Conservation (phyloP, 1,284 basidiomycete species). For the Bjerkandera adusta region DNA sequence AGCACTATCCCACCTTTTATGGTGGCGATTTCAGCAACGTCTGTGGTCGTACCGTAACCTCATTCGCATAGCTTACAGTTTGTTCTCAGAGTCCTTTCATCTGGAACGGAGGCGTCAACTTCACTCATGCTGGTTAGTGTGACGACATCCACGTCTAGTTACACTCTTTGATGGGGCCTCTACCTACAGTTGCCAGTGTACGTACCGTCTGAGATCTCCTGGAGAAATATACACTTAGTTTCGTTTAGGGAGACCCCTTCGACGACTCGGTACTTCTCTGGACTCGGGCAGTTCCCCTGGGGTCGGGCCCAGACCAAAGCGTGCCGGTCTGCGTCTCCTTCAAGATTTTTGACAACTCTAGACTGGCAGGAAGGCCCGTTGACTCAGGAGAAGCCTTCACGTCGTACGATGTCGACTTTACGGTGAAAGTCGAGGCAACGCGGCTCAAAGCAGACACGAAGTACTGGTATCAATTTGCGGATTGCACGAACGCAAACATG, state of each 20-base stretch:
- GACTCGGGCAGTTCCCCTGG: slow-evolving; percentile 52
- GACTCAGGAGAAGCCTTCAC: slow-evolving; percentile 55
- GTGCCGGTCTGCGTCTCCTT: slow-evolving; percentile 59
- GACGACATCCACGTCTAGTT: neutral
- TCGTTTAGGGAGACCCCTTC: slow-evolving; percentile 53
- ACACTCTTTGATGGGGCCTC: neutral
- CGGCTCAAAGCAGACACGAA: slow-evolving; percentile 51
- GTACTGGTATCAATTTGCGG: slow-evolving; percentile 61
- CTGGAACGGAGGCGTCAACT: slow-evolving; percentile 53
- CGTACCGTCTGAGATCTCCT: slow-evolving; percentile 3
- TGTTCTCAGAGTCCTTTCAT: slow-evolving; percentile 43
- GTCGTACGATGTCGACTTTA: slow-evolving; percentile 63
- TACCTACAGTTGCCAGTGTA: slow-evolving; percentile 35
- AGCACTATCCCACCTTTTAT: slow-evolving; percentile 55
- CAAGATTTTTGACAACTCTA: slow-evolving; percentile 40
- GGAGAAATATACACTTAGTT: slow-evolving; percentile 1
- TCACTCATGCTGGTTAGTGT: slow-evolving; percentile 49
- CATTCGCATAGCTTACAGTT: neutral
- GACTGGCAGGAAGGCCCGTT: slow-evolving; percentile 38
- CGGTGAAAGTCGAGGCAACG: slow-evolving; percentile 61
- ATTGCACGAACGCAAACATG: slow-evolving; percentile 48
- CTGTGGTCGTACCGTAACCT: slow-evolving; percentile 12
- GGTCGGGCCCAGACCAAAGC: slow-evolving; percentile 44
- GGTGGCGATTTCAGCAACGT: slow-evolving; percentile 53
- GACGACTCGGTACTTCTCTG: slow-evolving; percentile 61